Evolutionary conservation across 73 alveolate genomes (phyloP), one percentile per base, ranked within the genome.

Genomic region (Effrenium voratum): DNA sequence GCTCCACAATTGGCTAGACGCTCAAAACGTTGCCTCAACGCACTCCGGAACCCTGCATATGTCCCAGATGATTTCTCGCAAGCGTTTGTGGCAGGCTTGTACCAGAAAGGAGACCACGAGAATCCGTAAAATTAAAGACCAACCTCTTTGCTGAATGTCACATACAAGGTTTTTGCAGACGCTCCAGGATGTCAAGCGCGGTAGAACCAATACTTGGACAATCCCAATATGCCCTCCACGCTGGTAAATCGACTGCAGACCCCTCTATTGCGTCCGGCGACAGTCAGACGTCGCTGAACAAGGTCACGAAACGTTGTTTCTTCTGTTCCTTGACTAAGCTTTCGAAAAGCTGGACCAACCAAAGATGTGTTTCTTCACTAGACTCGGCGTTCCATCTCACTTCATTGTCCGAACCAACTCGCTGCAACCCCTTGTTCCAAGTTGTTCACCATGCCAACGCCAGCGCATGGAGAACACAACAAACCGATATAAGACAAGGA

Each of bases 261-360:
- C n/a, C n/a, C n/a, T n/a, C n/a, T n/a, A n/a, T n/a, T n/a, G n/a
- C n/a, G n/a, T n/a, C n/a, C n/a, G n/a, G n/a, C n/a, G n/a, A n/a
- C n/a, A n/a, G n/a, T 77, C 28, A 12, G 88, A 13, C 41, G 32
- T 26, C 24, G 55, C 40, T 15, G 30, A 44, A 77, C 66, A 13
- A 77, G 66, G 10, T 43, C 88, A 44, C 66, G 45, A 77, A 59
- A 40, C 3, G 13, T 77, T 1, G 41, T 77, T 32, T 77, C 66
- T 36, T 57, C 26, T 40, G 19, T 57, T 1, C 41, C 66, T 22
- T 26, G 45, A 24, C 66, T 44, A n/a, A n/a, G n/a, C 4, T 43
- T 77, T 2, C 66, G 55, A 22, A 63, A 77, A 77, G 47, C 88
- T 5, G 88, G 88, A 43, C 88, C n/a, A 73, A 52, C 12, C 52